Evolutionary conservation across 139 green algal species (phyloP), one percentile per base, ranked within the genome.

Genomic region (Chlorella sp.): DNA sequence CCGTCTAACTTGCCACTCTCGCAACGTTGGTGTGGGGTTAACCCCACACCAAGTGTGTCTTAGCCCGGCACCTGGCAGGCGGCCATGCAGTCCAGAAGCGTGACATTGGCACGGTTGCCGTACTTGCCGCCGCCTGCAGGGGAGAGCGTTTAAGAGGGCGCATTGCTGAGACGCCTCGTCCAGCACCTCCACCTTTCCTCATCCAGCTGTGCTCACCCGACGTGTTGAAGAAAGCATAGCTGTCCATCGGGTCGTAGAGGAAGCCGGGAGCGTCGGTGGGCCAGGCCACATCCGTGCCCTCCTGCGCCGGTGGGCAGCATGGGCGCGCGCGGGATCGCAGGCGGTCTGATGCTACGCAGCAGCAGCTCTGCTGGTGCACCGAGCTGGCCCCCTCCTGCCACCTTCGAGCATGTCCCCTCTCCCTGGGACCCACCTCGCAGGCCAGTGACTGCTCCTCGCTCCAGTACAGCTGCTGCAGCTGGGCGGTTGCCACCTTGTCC

Each of bases 241-340:
- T 73, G 76, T 74, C 80, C 25, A 82, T 77, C 2, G 87, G 86
- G 51, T 91, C 87, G 25, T 91, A 84, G 5, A 81, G 35, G 31
- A 72, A 91, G 11, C 84, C 73, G 42, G 87, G 82, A 31, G 76
- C 82, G 35, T 67, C 59, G 31, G 74, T 12, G 7, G 86, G 87
- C 66, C 82, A 89, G 9, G 64, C 56, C 19, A 91, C 58, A n/a
- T 86, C 72, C 8, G 63, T 33, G 17, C 85, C 87, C 58, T 83
- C 51, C 1, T 87, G 43, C n/a, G n/a, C n/a, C n/a, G n/a, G n/a
- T n/a, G n/a, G n/a, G n/a, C n/a, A n/a, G n/a, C n/a, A n/a, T n/a
- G n/a, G n/a, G n/a, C n/a, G n/a, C n/a, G n/a, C n/a, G n/a, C n/a
- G n/a, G n/a, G n/a, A n/a, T n/a, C n/a, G n/a, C n/a, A n/a, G n/a